A percentile compares a stretch with the other conserved stretches of the same genome.
phyloP scores from a whole-genome alignment of 352 stramenopile species.

The Globisporangium spiculum region DNA sequence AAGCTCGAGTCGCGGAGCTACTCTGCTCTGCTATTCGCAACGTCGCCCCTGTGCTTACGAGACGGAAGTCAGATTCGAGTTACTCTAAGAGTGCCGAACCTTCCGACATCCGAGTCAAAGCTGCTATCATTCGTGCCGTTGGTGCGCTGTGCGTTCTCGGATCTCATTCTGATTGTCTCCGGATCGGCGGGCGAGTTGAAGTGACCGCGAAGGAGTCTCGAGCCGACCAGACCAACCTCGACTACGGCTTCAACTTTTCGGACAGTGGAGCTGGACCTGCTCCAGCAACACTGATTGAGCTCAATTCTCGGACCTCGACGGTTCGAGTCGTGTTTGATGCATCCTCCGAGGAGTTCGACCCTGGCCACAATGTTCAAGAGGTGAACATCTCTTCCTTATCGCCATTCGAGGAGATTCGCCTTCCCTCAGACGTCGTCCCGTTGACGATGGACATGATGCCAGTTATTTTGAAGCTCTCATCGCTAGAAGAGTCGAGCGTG shows the following conservation, averaged over 20 bases:
- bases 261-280: conserved; percentile 33
- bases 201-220: conserved; percentile 48
- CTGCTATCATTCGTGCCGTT: conserved; percentile 76
- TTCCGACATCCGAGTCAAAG: conserved; percentile 64
- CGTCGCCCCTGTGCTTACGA: conserved; percentile 56
- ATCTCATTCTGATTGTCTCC: conserved; percentile 81
- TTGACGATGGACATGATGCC: conserved; percentile 79
- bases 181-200: conserved; percentile 73
- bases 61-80: conserved; percentile 27
- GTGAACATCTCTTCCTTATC: conserved; percentile 63
- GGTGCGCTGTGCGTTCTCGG: conserved; percentile 80
- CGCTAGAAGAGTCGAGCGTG: conserved; percentile 64
- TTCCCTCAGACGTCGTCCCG: conserved; percentile 43
- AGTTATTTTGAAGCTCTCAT: conserved; percentile 78
- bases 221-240: conserved; percentile 26
- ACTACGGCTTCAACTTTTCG: conserved; percentile 57
- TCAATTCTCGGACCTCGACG: conserved; percentile 55
- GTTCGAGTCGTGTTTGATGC: conserved; percentile 80
- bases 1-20: conserved; percentile 54
- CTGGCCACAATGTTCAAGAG: conserved; percentile 82
- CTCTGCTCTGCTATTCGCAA: conserved; percentile 75
- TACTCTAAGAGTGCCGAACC: conserved; percentile 15
- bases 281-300: conserved; percentile 72
- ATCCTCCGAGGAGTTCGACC: conserved; percentile 65
- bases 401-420: conserved; percentile 75